Conservation (phyloP, 1,139 yeast species). For the Geotrichum armillariae region DNA sequence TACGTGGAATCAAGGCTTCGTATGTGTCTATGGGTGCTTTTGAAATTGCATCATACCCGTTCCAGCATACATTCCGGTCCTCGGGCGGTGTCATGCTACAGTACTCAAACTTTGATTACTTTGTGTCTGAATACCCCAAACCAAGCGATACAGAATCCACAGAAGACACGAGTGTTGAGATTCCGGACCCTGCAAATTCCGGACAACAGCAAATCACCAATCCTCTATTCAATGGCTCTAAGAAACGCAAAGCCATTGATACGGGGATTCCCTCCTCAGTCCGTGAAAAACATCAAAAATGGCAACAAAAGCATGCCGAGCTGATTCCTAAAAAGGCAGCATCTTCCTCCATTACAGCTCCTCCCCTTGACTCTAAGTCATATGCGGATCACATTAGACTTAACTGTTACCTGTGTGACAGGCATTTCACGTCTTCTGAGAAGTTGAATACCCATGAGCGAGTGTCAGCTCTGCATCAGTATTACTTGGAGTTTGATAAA, state of each 20-base stretch:
- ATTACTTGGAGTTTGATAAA: constrained; percentile 4
- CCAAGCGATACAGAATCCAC: not conserved
- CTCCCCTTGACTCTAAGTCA: not conserved
- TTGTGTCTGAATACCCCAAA: constrained; percentile 17
- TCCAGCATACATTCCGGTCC: constrained; percentile 11
- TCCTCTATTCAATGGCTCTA: not conserved
- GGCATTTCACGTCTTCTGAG: constrained; percentile 19
- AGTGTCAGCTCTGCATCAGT: constrained; percentile 11
- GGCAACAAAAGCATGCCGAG: constrained; percentile 9
- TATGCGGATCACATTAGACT: constrained; percentile 16
- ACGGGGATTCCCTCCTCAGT: not conserved
- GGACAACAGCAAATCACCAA: not conserved
- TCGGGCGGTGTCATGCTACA: constrained; percentile 18
- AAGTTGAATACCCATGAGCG: constrained; percentile 17
- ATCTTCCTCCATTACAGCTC: not conserved
- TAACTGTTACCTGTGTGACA: constrained; percentile 16
- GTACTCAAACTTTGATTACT: constrained; percentile 14
- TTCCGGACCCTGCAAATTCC: not conserved
- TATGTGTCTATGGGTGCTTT: constrained; percentile 21
- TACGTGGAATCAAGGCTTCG: constrained; percentile 9
- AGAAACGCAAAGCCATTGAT: constrained; percentile 4
- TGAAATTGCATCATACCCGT: constrained; percentile 18
- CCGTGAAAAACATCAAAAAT: constrained; percentile 4
- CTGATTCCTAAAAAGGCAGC: constrained; percentile 1
- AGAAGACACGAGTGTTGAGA: not conserved